phyloP scores from a whole-genome alignment of 169 alveolate species.

The Plasmodium knowlesi region DNA sequence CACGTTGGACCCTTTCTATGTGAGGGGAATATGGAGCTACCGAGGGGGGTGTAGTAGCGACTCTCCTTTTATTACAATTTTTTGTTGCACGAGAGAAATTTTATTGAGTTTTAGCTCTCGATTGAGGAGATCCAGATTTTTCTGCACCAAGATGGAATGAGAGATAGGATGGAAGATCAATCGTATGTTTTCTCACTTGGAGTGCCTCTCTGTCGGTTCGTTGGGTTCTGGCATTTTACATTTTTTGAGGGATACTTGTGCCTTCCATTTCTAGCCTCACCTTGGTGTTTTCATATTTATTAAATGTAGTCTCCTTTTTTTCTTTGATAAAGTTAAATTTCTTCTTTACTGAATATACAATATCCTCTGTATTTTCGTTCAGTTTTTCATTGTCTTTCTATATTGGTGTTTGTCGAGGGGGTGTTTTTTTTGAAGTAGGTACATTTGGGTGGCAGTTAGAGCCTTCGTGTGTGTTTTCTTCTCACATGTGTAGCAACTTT shows the following conservation, averaged over 20 bases:
- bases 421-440: neutral
- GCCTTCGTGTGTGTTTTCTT: neutral
- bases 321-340: constrained; percentile 56
- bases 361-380: constrained; percentile 57
- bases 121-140: constrained; percentile 49
- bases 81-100: constrained; percentile 58
- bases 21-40: neutral
- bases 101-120: constrained; percentile 49
- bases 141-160: constrained; percentile 7
- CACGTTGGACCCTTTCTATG: neutral
- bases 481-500: neutral
- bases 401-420: neutral
- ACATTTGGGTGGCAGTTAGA: neutral
- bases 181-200: neutral
- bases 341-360: constrained; percentile 66
- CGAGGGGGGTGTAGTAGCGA: neutral
- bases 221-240: neutral
- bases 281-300: constrained; percentile 39
- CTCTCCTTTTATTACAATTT: constrained; percentile 27
- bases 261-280: neutral
- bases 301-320: constrained; percentile 45
- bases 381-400: constrained; percentile 74
- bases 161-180: neutral
- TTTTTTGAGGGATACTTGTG: neutral
- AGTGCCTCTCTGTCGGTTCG: neutral